phyloP scores from a whole-genome alignment of 1,139 yeast species.

The Nakaseomyces delphensis region DNA sequence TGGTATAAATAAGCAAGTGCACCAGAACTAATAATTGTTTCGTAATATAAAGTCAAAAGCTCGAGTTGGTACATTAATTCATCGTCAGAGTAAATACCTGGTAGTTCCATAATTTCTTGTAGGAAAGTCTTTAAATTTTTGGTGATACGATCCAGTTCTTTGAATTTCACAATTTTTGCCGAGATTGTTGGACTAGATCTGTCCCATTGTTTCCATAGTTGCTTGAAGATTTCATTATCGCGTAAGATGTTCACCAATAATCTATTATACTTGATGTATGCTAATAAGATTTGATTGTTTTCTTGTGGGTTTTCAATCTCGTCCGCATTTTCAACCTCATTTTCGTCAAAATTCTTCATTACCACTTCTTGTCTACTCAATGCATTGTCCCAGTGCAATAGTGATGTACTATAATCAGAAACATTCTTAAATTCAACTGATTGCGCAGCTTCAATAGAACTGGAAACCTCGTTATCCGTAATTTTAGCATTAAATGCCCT shows the following conservation, averaged over 20 bases:
- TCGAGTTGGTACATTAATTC: conserved; percentile 49
- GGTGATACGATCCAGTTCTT: conserved; percentile 28
- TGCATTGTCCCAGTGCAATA: conserved; percentile 51
- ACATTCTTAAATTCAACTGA: conserved; percentile 26
- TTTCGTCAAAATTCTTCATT: conserved; percentile 33
- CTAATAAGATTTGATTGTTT: conserved; percentile 63
- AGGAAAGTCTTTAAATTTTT: conserved; percentile 30
- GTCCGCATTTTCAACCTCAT: conserved; percentile 36
- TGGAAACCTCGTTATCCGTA: conserved; percentile 65
- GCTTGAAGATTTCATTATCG: conserved; percentile 46
- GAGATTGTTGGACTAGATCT: conserved; percentile 33
- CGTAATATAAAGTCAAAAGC: conserved; percentile 20
- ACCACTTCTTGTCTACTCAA: conserved; percentile 43
- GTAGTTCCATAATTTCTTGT: conserved; percentile 60
- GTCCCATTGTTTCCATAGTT: conserved; percentile 30
- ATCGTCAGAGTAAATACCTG: conserved; percentile 87
- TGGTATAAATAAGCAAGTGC: conserved; percentile 27
- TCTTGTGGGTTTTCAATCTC: conserved; percentile 36
- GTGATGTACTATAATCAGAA: conserved; percentile 39
- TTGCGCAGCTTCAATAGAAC: conserved; percentile 36
- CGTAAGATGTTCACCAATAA: conserved; percentile 62
- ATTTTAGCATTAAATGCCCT: conserved; percentile 63
- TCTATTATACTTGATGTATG: conserved; percentile 64
- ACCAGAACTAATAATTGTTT: conserved; percentile 18
- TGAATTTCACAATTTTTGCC: conserved; percentile 36